These are phyloP conservation scores for Cutaneotrichosporon mucoides DNA, from an alignment of 1,284 basidiomycete genomes.

Conservation along the genomic window DNA sequence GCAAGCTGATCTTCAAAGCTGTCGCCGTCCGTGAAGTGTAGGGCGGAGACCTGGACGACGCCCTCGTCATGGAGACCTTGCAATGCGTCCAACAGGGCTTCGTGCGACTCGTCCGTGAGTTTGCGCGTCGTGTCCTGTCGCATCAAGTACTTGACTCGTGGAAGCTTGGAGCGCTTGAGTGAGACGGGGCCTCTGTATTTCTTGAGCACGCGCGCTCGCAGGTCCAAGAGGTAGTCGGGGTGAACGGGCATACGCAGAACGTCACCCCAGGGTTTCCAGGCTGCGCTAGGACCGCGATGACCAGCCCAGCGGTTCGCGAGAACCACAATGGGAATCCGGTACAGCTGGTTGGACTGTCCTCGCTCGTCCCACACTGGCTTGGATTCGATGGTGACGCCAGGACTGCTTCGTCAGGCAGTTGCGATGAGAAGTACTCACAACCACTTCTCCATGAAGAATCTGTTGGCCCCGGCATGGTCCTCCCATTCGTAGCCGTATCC, in stretches of 20 bases:
- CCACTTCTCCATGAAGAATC: slow-evolving; percentile 27
- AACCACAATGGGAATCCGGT: slow-evolving; percentile 22
- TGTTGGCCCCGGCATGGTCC: slow-evolving; percentile 33
- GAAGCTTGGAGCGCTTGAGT: background rate
- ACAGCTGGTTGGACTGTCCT: slow-evolving; percentile 14
- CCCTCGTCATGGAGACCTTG: slow-evolving; percentile 44
- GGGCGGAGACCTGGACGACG: slow-evolving; percentile 1
- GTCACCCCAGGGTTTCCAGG: slow-evolving; percentile 32
- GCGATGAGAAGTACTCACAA: slow-evolving; percentile 24
- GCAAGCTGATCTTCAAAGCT: slow-evolving; percentile 13
- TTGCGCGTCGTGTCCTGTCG: slow-evolving; percentile 58
- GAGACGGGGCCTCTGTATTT: slow-evolving; percentile 19
- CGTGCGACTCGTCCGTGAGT: slow-evolving; percentile 29
- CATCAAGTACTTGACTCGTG: slow-evolving; percentile 12
- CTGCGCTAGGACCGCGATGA: slow-evolving; percentile 22
- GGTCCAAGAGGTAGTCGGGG: slow-evolving; percentile 22
- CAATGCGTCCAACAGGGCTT: slow-evolving; percentile 26
- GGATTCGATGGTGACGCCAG: slow-evolving; percentile 20
- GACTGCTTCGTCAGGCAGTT: slow-evolving; percentile 16
- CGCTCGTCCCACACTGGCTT: slow-evolving; percentile 20
- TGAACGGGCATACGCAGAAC: slow-evolving; percentile 29
- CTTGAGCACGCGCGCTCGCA: slow-evolving; percentile 24
- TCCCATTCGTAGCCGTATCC: slow-evolving; percentile 17
- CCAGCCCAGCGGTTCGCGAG: slow-evolving; percentile 24
- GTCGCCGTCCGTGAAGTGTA: too few species aligned